phyloP scores from a whole-genome alignment of 1,139 yeast species.

The Pichia cactophila region DNA sequence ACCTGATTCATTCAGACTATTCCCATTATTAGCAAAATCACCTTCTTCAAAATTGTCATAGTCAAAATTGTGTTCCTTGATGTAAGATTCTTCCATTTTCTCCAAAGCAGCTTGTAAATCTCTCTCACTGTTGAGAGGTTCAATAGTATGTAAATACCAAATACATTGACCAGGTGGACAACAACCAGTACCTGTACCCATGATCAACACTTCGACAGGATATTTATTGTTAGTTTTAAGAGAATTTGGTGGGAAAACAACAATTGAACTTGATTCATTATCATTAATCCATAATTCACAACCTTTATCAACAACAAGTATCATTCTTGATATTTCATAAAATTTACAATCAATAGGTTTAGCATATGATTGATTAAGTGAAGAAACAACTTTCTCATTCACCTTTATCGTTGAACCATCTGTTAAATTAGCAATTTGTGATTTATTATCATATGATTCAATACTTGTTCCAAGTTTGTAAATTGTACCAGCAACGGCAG shows the following conservation, averaged over 20 bases:
- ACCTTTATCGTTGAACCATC: constrained; percentile 74
- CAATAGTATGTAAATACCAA: constrained; percentile 83
- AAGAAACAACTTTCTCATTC: constrained; percentile 64
- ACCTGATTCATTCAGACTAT: constrained; percentile 10
- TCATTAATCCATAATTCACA: constrained; percentile 90
- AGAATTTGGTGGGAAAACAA: constrained; percentile 89
- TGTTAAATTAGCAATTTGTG: constrained; percentile 61
- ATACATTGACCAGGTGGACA: constrained; percentile 85
- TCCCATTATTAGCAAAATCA: constrained; percentile 39
- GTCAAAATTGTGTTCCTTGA: constrained; percentile 67
- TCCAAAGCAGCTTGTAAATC: constrained; percentile 77
- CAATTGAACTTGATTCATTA: constrained; percentile 75
- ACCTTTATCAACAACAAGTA: constrained; percentile 76
- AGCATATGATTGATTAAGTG: constrained; percentile 64
- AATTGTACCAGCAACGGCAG: constrained; percentile 97
- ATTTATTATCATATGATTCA: constrained; percentile 53
- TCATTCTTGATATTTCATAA: constrained; percentile 60
- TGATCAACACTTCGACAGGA: constrained; percentile 80
- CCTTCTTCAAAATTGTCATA: constrained; percentile 44
- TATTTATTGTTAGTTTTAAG: constrained; percentile 56
- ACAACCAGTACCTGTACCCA: constrained; percentile 85
- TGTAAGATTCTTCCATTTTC: constrained; percentile 69
- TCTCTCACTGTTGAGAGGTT: constrained; percentile 50
- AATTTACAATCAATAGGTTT: constrained; percentile 28
- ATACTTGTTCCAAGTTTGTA: constrained; percentile 72